Conservation (phyloP, 2,329 filamentous ascomycete species). For the Ascochyta rabiei region DNA sequence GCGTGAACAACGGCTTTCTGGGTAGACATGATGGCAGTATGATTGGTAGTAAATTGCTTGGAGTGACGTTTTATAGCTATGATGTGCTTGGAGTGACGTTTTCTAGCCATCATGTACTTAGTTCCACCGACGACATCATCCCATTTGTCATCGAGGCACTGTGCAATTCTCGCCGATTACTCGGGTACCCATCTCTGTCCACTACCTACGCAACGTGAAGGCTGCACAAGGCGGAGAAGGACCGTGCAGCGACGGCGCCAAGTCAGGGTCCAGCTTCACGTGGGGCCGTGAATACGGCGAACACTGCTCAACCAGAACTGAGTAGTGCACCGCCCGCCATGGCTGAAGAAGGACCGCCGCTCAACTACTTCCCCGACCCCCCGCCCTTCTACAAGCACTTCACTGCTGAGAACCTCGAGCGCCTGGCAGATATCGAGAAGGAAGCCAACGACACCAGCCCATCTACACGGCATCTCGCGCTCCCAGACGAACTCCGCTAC, state of each 20-base stretch:
- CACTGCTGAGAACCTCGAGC: constrained; percentile 73
- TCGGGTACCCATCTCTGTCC: not conserved
- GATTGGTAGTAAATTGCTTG: too few species aligned
- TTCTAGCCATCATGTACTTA: not conserved
- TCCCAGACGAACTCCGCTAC: constrained; percentile 75
- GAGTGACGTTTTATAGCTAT: not conserved
- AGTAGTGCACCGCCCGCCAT: constrained; percentile 2
- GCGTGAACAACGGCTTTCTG: constrained; percentile 42
- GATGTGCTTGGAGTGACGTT: not conserved
- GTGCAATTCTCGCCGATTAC: not conserved
- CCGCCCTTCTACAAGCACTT: constrained; percentile 92
- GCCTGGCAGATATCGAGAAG: constrained; percentile 59
- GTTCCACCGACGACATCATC: not conserved
- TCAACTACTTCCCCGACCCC: constrained; percentile 74
- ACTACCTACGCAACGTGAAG: too few species aligned
- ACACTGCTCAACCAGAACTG: too few species aligned
- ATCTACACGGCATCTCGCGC: constrained; percentile 45
- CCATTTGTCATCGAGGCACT: constrained; percentile 13
- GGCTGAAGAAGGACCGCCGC: constrained; percentile 30
- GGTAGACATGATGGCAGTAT: constrained; percentile 32
- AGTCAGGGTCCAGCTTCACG: constrained; percentile 6
- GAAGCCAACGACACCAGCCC: constrained; percentile 30
- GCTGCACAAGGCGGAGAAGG: too few species aligned
- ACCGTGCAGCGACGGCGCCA: constrained; percentile 1
- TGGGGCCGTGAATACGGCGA: not conserved